These are phyloP conservation scores for Podila epigama DNA, from an alignment of 192 early-diverging fungal species.

Conservation along the genomic window DNA sequence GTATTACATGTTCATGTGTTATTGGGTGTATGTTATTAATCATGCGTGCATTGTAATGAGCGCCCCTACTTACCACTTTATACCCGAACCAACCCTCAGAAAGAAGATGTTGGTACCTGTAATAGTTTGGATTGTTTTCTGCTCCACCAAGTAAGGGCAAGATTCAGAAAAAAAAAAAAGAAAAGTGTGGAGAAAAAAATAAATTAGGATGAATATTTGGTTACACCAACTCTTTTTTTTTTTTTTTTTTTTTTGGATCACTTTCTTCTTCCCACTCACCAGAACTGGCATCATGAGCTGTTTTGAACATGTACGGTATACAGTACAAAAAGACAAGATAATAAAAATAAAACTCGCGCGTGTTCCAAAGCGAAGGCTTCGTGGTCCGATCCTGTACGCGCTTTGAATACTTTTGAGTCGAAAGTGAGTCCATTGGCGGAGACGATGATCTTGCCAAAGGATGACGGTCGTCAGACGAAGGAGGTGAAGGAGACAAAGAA, in stretches of 20 bases:
- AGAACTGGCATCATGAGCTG: conserved; percentile 60
- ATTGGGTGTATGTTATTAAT: too few relatives aligned
- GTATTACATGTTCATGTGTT: neutral
- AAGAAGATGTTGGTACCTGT: conserved; percentile 33
- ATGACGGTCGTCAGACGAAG: conserved; percentile 12
- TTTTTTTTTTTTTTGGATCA: too few relatives aligned
- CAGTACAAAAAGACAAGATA: conserved; percentile 65
- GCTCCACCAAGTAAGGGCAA: neutral
- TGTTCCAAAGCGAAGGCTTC: conserved; percentile 64
- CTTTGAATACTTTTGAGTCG: conserved; percentile 15
- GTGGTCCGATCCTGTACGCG: conserved; percentile 42
- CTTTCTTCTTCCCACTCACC: conserved; percentile 51
- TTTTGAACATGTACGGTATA: conserved; percentile 72
- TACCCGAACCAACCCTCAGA: conserved; percentile 49
- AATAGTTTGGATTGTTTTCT: conserved; percentile 47
- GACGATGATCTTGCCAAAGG: neutral
- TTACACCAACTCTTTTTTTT: too few relatives aligned
- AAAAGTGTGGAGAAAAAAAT: neutral
- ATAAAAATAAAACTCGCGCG: conserved; percentile 80
- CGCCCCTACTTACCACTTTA: conserved; percentile 30
- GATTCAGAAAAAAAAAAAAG: neutral
- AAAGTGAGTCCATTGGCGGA: conserved; percentile 4
- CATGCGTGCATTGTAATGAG: too few relatives aligned
- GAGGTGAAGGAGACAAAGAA: too few relatives aligned
- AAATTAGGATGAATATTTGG: neutral